These are phyloP conservation scores for Nicotiana sylvestris DNA, from an alignment of 257 asterid species.

Conservation along the genomic window DNA sequence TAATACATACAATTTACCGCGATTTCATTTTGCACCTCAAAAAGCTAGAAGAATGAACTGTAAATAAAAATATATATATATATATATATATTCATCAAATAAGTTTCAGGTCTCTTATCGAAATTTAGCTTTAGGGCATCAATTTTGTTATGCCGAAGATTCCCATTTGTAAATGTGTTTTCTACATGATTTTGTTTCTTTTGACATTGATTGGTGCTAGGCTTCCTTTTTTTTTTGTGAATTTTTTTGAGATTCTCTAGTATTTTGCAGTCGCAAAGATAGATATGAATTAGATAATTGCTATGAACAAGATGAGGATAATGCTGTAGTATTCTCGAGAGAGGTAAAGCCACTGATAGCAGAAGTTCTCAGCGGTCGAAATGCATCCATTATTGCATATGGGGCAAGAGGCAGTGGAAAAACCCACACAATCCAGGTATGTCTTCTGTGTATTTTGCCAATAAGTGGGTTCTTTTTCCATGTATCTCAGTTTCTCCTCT, in stretches of 20 bases:
- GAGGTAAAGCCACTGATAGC: constrained; percentile 60
- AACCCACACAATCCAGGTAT: constrained; percentile 62
- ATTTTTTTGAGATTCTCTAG: not conserved
- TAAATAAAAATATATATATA: not conserved
- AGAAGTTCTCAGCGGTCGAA: constrained; percentile 48
- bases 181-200: not conserved
- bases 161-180: not conserved
- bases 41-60: not conserved
- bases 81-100: too few relatives aligned
- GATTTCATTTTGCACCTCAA: too few relatives aligned
- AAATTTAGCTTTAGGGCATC: not conserved
- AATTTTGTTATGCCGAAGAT: not conserved
- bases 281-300: constrained; percentile 56
- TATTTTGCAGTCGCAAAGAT: constrained; percentile 44
- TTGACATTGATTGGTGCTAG: not conserved
- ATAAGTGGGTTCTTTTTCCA: not conserved
- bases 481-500: not conserved
- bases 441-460: not conserved
- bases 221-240: not conserved
- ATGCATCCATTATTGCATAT: constrained; percentile 65
- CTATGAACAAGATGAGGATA: constrained; percentile 51
- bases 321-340: constrained; percentile 37
- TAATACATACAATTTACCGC: too few relatives aligned
- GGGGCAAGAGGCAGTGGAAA: constrained; percentile 95
- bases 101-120: not conserved